phyloP scores from a whole-genome alignment of 129 eudicot genomes.

The Chrysanthemum seticuspe region DNA sequence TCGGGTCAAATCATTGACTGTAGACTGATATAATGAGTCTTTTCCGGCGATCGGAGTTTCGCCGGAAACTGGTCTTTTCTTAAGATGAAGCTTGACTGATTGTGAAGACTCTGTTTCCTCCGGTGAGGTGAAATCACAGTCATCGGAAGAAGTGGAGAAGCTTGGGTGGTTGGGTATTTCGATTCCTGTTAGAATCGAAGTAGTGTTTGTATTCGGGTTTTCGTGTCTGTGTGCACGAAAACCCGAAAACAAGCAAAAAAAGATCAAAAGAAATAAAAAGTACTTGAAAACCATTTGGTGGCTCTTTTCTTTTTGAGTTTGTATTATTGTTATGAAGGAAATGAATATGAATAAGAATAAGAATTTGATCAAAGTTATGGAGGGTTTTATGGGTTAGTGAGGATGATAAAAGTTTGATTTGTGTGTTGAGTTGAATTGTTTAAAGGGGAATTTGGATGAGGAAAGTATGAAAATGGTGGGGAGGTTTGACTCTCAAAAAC shows the following conservation, averaged over 20 bases:
- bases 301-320: background rate
- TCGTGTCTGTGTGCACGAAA: slow-evolving; percentile 22
- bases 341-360: background rate
- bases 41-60: slow-evolving; percentile 29
- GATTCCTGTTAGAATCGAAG: slow-evolving; percentile 49
- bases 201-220: slow-evolving; percentile 19
- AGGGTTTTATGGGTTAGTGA: slow-evolving; percentile 17
- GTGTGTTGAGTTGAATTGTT: background rate
- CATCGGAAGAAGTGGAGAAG: slow-evolving; percentile 31
- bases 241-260: slow-evolving; percentile 1
- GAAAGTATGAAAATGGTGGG: slow-evolving; percentile 22
- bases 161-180: slow-evolving; percentile 47
- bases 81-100: slow-evolving; percentile 57
- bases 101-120: background rate
- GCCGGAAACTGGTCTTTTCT: slow-evolving; percentile 36
- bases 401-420: background rate
- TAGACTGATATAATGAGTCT: slow-evolving; percentile 50
- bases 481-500: slow-evolving; percentile 30
- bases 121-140: slow-evolving; percentile 43
- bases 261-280: slow-evolving; percentile 25
- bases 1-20: slow-evolving; percentile 51
- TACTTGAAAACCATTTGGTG: slow-evolving; percentile 41
- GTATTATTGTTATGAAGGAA: background rate
- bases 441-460: slow-evolving; percentile 17
- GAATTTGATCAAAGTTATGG: background rate